Conservation (phyloP, 1,284 basidiomycete species). For the Boletus nobilissimus region DNA sequence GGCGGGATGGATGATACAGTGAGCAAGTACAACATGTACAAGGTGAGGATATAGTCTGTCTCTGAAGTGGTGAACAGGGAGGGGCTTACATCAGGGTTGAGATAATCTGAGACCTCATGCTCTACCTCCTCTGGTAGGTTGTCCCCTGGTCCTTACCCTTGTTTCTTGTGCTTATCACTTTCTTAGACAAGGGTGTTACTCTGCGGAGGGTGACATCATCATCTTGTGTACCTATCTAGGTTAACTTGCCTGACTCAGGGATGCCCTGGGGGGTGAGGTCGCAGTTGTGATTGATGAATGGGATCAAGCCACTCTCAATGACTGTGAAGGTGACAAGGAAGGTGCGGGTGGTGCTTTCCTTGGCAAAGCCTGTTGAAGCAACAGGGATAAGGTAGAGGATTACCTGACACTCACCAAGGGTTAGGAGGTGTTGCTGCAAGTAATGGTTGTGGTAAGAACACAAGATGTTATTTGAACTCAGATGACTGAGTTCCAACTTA, state of each 20-base stretch:
- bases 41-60: slow-evolving; percentile 56
- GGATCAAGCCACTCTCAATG: slow-evolving; percentile 65
- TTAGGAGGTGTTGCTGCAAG: too few relatives aligned
- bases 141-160: background rate
- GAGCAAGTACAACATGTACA: slow-evolving; percentile 72
- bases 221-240: slow-evolving; percentile 82
- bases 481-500: too few relatives aligned
- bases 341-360: slow-evolving; percentile 45
- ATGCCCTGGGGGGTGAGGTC: slow-evolving; percentile 60
- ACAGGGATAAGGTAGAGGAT: too few relatives aligned
- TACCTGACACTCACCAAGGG: too few relatives aligned
- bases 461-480: too few relatives aligned
- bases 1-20: slow-evolving; percentile 63
- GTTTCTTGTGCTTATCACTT: slow-evolving; percentile 10
- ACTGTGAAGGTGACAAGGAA: slow-evolving; percentile 55
- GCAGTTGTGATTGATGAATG: slow-evolving; percentile 75
- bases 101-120: slow-evolving; percentile 76
- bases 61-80: background rate
- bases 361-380: slow-evolving; percentile 54
- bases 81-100: slow-evolving; percentile 56
- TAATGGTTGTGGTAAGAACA: too few relatives aligned
- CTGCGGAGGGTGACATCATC: slow-evolving; percentile 73
- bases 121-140: slow-evolving; percentile 68
- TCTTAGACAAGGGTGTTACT: slow-evolving; percentile 65
- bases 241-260: slow-evolving; percentile 68